Base-by-base conservation (phyloP, 306 rosid species). In the Abrus pulchellus region DNA sequence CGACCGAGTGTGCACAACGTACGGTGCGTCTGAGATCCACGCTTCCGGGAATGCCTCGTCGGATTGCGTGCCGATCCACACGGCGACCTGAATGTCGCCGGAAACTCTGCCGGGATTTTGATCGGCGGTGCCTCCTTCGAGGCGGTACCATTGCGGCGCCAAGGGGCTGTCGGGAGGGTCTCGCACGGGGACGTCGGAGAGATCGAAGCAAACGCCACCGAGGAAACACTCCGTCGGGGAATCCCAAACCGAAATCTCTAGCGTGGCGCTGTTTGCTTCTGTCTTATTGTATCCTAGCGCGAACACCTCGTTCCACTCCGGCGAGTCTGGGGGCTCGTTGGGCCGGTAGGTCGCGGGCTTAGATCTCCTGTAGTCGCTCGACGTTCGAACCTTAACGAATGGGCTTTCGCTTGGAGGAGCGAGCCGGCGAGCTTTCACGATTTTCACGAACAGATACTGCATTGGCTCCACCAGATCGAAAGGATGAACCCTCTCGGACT, bases 401-500 rank as follows among this genome's bases (percentile, higher is more conserved):
- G 96, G 96, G 41, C 75, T 76, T 54, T 87, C 91, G 48, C 64
- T 85, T 2, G 85, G 88, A 5, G 85, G 87, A 29, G 87, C 77
- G 33, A 95, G 56, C 2, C 89, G 92, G 5, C 97, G 92, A 10
- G 94, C 99, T 70, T 95, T 95, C 14, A 91, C 88, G 48, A 95
- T 90, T 79, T 85, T 83, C 41, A 89, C 90, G 80, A 82, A 95
- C 72, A 95, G 79, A 48, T 93, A 95, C 82, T 86, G 94, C 98
- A 95, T 95, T 45, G 98, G 97, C 68, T 95, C 99, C 6, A 95
- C 99, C 30, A 95, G 86, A 81, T 84, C 94, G 70, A 79, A 88
- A 0, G 96, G 99, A 74, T 90, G 99, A 38, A 88, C 83, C 53
- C 93, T 83, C 55, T 93, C 99, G 0, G 77, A 50, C 11, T 79